Evolutionary conservation across 768 basidiomycete genomes (phyloP), one percentile per base, ranked within the genome.

Genomic region (Tulasnella sp.): DNA sequence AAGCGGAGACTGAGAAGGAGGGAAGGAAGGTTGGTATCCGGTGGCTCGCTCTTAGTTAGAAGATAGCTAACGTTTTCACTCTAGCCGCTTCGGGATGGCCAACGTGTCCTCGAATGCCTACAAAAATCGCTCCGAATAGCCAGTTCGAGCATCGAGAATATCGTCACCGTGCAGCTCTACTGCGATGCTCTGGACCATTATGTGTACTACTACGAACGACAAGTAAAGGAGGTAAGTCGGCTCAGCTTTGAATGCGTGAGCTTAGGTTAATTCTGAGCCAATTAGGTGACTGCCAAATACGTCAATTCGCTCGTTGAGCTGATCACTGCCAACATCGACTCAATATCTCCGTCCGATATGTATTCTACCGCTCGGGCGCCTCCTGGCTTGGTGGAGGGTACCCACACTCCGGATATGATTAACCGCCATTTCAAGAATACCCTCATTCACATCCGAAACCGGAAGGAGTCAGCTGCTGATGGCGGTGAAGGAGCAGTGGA

Each of bases 91-190:
- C 81, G 94, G 79, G 97, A 99, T 81, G 96, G 96, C 83, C 98
- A 98, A 81, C 93, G 97, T 31, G 96, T 99, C 0, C 85, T 99
- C 39, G 97, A 99, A 83, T 99, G 97, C 81, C 86, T 99, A 39
- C 97, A 99, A 82, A 99, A 99, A 82, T 93, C 96, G 3, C 86
- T 99, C 34, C 90, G 97, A 1, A 98, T 97, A 80, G 97, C 97
- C 6, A 96, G 96, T 80, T 96, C 94, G 2, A 94, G 94, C 34
- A 96, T 95, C 73, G 97, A 99, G 83, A 96, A 98, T 81, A 93
- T 99, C 78, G 93, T 97, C 49, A 98, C 94, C 3, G 91, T 98
- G 2, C 97, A 98, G 81, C 86, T 99, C 9, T 99, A 98, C 82
- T 94, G 94, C 79, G 95, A 98, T 82, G 94, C 97, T 15, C 89